Conservation (phyloP, 805 yeast species). For the Komagataella phaffii region DNA sequence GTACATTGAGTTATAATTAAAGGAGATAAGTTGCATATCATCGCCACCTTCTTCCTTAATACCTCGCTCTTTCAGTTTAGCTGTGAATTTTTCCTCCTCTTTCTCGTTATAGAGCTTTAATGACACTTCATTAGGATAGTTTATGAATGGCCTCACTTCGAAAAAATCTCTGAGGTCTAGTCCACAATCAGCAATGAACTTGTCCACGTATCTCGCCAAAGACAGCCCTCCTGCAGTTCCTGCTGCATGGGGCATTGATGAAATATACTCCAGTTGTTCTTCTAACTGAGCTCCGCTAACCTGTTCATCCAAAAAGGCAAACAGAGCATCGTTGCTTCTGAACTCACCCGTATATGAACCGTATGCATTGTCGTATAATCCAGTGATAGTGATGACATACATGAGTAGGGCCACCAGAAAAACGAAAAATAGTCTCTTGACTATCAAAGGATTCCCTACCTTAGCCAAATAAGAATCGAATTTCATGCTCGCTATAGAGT, state of each 20-base stretch:
- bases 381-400: conserved; percentile 44
- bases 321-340: conserved; percentile 41
- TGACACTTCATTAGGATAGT: conserved; percentile 41
- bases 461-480: conserved; percentile 46
- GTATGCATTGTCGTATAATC: conserved; percentile 30
- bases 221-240: conserved; percentile 83
- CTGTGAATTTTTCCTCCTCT: not conserved
- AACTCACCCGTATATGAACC: conserved; percentile 40
- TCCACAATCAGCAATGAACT: conserved; percentile 45
- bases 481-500: conserved; percentile 23
- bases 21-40: conserved; percentile 30
- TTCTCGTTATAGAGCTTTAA: conserved; percentile 14
- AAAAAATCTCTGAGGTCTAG: conserved; percentile 35
- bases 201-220: conserved; percentile 50
- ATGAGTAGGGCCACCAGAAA: conserved; percentile 44
- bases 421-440: conserved; percentile 66
- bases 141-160: conserved; percentile 41
- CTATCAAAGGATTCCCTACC: conserved; percentile 78
- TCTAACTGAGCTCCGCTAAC: conserved; percentile 47
- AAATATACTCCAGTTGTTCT: conserved; percentile 54
- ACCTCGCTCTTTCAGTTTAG: not conserved
- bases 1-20: conserved; percentile 53
- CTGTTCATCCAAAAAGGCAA: conserved; percentile 31
- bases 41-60: conserved; percentile 5
- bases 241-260: conserved; percentile 74